phyloP scores from a whole-genome alignment of 257 asterid genomes.

The Cynanchum wilfordii region DNA sequence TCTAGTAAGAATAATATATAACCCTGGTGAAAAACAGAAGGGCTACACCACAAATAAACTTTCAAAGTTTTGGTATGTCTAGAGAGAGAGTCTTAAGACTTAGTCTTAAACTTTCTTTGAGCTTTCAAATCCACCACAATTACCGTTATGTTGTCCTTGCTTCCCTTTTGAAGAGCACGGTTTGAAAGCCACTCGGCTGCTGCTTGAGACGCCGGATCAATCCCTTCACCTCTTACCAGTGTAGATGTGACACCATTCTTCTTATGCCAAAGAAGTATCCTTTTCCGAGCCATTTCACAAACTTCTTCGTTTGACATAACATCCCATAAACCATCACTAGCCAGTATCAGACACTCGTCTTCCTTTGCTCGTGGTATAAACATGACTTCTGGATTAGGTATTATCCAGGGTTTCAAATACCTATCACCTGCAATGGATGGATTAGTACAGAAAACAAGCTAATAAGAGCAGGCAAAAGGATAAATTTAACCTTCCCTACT shows the following conservation, averaged over 20 bases:
- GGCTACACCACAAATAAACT: too few species aligned
- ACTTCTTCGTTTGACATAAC: conserved; percentile 87
- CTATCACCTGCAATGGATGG: conserved; percentile 61
- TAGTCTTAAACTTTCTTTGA: conserved; percentile 61
- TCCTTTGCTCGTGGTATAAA: conserved; percentile 66
- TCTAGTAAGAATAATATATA: conserved; percentile 9
- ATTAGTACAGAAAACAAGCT: background rate
- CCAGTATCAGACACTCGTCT: conserved; percentile 74
- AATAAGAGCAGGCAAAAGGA: background rate
- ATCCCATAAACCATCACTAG: conserved; percentile 96
- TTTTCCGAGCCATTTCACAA: conserved; percentile 73
- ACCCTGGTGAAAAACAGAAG: conserved; percentile 36
- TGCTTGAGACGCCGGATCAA: conserved; percentile 92
- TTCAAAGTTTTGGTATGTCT: conserved; percentile 19
- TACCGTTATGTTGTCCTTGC: conserved; percentile 80
- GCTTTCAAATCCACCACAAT: conserved; percentile 82
- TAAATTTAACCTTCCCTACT: too few species aligned
- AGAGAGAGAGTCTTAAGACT: conserved; percentile 22
- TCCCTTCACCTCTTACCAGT: conserved; percentile 60
- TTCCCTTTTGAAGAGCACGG: conserved; percentile 83
- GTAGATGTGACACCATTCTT: conserved; percentile 42
- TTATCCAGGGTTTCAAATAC: conserved; percentile 84
- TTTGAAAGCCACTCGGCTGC: conserved; percentile 84
- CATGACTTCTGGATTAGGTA: conserved; percentile 83
- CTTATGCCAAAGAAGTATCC: conserved; percentile 76